phyloP scores from a whole-genome alignment of 106 monocot genomes.

The Apostasia shenzhenica region DNA sequence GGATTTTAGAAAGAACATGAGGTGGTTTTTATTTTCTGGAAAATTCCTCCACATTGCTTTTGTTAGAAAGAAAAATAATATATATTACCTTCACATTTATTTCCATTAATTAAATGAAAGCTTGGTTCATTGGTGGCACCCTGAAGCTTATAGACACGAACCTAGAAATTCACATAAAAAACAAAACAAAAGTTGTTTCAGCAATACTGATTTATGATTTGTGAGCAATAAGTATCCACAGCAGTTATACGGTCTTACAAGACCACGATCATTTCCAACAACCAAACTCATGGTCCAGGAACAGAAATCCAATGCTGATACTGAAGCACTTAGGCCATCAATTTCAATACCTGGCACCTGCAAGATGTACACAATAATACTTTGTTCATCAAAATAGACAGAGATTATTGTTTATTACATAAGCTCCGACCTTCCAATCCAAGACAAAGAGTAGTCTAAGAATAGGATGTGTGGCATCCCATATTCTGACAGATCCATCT shows the following conservation, averaged over 20 bases:
- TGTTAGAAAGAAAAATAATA: too few relatives aligned
- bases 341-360: slow-evolving; percentile 50
- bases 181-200: background rate
- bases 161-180: slow-evolving; percentile 34
- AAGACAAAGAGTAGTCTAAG: slow-evolving; percentile 47
- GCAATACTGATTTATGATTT: background rate
- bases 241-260: slow-evolving; percentile 46
- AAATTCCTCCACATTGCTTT: too few relatives aligned
- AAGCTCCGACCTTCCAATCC: slow-evolving; percentile 51
- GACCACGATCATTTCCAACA: slow-evolving; percentile 72
- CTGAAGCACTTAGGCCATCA: slow-evolving; percentile 31
- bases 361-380: background rate
- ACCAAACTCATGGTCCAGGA: slow-evolving; percentile 44
- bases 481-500: slow-evolving; percentile 95
- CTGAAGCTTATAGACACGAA: slow-evolving; percentile 61
- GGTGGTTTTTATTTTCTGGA: too few relatives aligned
- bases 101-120: slow-evolving; percentile 56
- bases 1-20: too few relatives aligned
- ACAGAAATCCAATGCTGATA: slow-evolving; percentile 81
- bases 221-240: background rate
- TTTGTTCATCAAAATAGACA: background rate
- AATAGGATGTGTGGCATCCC: slow-evolving; percentile 80
- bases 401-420: background rate
- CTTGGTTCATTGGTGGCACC: slow-evolving; percentile 27
- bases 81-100: slow-evolving; percentile 67